These are phyloP conservation scores for Fusarium sp. DNA, from an alignment of 2,329 filamentous ascomycete genomes.

Conservation along the genomic window DNA sequence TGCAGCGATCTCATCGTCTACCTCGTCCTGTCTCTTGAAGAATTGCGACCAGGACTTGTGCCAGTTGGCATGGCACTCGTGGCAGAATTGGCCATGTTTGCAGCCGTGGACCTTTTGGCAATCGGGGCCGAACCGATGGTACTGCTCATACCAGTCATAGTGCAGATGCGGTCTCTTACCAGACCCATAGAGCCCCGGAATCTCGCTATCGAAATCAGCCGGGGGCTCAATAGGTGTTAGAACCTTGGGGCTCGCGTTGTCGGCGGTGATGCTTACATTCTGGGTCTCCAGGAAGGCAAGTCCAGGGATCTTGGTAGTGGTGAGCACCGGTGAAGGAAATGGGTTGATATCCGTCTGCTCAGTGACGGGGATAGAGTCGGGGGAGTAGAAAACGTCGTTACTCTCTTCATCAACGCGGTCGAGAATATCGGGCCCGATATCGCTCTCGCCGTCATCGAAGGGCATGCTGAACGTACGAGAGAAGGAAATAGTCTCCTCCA, in stretches of 20 bases:
- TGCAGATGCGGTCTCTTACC: constrained; percentile 14
- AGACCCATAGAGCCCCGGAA: constrained; percentile 32
- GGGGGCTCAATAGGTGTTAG: background rate
- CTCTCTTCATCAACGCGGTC: background rate
- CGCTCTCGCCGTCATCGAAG: too few species aligned
- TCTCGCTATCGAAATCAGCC: constrained; percentile 30
- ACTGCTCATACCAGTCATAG: constrained; percentile 42
- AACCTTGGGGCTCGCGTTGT: background rate
- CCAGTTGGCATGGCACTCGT: constrained; percentile 38
- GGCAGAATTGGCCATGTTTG: constrained; percentile 16
- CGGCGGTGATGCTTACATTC: background rate
- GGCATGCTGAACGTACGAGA: background rate
- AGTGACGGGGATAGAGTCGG: background rate
- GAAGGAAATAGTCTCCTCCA: background rate
- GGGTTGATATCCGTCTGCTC: background rate
- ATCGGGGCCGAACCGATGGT: constrained; percentile 27
- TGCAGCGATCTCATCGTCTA: background rate
- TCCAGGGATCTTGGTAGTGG: background rate
- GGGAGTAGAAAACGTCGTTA: background rate
- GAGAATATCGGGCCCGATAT: background rate
- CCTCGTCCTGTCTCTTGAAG: constrained; percentile 26
- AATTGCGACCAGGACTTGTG: constrained; percentile 29
- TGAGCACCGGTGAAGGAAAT: background rate
- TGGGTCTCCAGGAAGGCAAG: background rate
- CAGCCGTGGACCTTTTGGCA: constrained; percentile 38